A percentile compares a stretch with the other conserved stretches of the same genome.
phyloP scores from a whole-genome alignment of 192 early-diverging fungal species.

The Pilobolus umbonatus region DNA sequence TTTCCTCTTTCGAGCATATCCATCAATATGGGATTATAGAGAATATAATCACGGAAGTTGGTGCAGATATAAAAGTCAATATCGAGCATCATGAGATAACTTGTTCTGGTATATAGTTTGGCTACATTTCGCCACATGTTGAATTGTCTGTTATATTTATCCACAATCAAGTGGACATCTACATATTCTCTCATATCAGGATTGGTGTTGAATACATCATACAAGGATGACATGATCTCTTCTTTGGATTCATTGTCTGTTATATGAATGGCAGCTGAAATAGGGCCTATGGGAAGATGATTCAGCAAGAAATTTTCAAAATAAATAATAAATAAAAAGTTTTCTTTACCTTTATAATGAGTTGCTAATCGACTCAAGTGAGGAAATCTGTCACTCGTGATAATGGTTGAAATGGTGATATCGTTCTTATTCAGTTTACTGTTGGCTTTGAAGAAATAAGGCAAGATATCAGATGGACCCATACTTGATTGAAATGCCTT shows the following conservation, averaged over 20 bases:
- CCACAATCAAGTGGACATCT: slow-evolving; percentile 51
- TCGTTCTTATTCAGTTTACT: slow-evolving; percentile 35
- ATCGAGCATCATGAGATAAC: slow-evolving; percentile 54
- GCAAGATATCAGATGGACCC: slow-evolving; percentile 44
- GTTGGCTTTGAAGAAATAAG: slow-evolving; percentile 47
- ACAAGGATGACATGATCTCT: slow-evolving; percentile 33
- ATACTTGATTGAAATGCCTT: slow-evolving; percentile 47
- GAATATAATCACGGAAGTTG: slow-evolving; percentile 36
- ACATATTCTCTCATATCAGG: slow-evolving; percentile 44
- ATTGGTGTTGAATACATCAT: slow-evolving; percentile 38
- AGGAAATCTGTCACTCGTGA: slow-evolving; percentile 46
- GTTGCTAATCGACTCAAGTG: slow-evolving; percentile 44
- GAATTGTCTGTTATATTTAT: slow-evolving; percentile 54
- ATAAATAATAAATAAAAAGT: neutral
- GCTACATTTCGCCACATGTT: slow-evolving; percentile 61
- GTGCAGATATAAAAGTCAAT: slow-evolving; percentile 57
- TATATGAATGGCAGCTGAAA: slow-evolving; percentile 53
- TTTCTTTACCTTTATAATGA: slow-evolving; percentile 39
- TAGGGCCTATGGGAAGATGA: slow-evolving; percentile 35
- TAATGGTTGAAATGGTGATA: slow-evolving; percentile 49
- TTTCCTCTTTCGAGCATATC: slow-evolving; percentile 37
- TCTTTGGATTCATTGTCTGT: slow-evolving; percentile 41
- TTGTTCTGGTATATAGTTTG: slow-evolving; percentile 49
- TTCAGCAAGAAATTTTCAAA: neutral
- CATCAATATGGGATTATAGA: slow-evolving; percentile 30